Evolutionary conservation across 352 stramenopile genomes (phyloP).

Genomic region (Phytopythium chamaehyphon): DNA sequence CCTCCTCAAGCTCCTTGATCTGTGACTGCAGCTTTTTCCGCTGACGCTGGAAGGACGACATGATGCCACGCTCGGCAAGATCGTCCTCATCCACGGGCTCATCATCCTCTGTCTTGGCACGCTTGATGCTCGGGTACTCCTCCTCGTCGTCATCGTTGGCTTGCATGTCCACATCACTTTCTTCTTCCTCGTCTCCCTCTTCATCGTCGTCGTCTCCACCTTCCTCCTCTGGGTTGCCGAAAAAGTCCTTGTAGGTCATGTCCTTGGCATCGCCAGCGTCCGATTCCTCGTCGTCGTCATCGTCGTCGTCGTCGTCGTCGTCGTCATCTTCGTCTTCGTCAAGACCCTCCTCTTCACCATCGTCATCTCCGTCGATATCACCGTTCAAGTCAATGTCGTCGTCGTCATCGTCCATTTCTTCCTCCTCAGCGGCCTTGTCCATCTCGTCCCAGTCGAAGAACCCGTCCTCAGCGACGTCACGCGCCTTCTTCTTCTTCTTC

Average conservation of each 20-base stretch:
- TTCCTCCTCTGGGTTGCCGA: conserved; percentile 38
- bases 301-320: conserved; percentile 45
- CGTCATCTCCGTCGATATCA: conserved; percentile 17
- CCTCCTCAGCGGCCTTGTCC: conserved; percentile 77
- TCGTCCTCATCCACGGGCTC: conserved; percentile 61
- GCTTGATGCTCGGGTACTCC: conserved; percentile 55
- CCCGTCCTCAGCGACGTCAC: conserved; percentile 68
- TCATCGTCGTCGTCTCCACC: conserved; percentile 31
- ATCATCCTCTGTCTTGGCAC: conserved; percentile 45
- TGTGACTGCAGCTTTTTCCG: conserved; percentile 67
- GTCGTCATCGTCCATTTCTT: conserved; percentile 42
- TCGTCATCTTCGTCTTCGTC: conserved; percentile 39
- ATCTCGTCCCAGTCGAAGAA: conserved; percentile 90
- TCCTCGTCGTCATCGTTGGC: conserved; percentile 41
- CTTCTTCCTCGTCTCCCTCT: conserved; percentile 39
- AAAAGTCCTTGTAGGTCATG: conserved; percentile 65
- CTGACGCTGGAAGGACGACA: conserved; percentile 75
- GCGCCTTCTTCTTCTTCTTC: conserved; percentile 51
- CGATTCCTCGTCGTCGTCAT: conserved; percentile 44
- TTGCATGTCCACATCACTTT: conserved; percentile 45
- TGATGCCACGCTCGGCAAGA: conserved; percentile 70
- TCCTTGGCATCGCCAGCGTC: conserved; percentile 52
- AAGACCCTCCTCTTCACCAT: conserved; percentile 33
- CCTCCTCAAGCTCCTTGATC: conserved; percentile 85
- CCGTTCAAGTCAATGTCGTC: conserved; percentile 23